These are phyloP conservation scores for Exophiala bonariae DNA, from an alignment of 2,329 filamentous ascomycete species.

Conservation along the genomic window DNA sequence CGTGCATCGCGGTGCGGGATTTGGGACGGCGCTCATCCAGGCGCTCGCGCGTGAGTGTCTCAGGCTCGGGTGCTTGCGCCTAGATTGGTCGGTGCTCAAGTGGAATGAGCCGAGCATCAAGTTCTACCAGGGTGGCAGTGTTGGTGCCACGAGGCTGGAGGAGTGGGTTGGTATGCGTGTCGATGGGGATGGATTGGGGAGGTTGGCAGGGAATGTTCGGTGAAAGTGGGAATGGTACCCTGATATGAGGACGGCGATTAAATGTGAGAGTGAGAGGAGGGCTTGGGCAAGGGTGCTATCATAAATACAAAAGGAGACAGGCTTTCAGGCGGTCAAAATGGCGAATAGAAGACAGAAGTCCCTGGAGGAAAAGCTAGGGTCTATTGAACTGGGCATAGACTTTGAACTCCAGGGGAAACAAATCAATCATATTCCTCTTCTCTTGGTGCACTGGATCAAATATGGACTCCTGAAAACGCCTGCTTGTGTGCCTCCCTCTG, in stretches of 20 bases:
- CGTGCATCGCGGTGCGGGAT: conserved; percentile 70
- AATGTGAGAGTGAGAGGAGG: no score
- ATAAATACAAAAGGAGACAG: no score
- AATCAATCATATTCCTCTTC: no score
- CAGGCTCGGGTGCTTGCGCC: conserved; percentile 67
- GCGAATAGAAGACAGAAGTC: no score
- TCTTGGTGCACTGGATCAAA: background rate
- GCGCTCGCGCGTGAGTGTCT: conserved; percentile 78
- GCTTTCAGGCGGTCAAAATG: no score
- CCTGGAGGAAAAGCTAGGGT: no score
- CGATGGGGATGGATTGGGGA: conserved; percentile 44
- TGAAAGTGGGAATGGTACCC: no score
- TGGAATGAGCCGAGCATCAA: conserved; percentile 90
- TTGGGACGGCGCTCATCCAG: conserved; percentile 73
- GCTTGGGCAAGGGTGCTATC: no score
- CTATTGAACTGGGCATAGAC: no score
- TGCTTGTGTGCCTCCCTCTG: conserved; percentile 4
- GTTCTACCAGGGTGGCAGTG: conserved; percentile 64
- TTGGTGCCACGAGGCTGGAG: conserved; percentile 46
- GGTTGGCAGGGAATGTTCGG: conserved; percentile 41
- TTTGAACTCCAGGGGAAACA: no score
- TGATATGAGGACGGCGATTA: no score
- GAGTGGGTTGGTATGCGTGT: conserved; percentile 54
- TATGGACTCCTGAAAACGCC: conserved; percentile 1
- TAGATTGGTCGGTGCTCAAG: conserved; percentile 89